Percentiles rank a stretch among this genome's conserved stretches.
phyloP scores from a whole-genome alignment of 1,139 yeast genomes.

The Taphrina pruni region DNA sequence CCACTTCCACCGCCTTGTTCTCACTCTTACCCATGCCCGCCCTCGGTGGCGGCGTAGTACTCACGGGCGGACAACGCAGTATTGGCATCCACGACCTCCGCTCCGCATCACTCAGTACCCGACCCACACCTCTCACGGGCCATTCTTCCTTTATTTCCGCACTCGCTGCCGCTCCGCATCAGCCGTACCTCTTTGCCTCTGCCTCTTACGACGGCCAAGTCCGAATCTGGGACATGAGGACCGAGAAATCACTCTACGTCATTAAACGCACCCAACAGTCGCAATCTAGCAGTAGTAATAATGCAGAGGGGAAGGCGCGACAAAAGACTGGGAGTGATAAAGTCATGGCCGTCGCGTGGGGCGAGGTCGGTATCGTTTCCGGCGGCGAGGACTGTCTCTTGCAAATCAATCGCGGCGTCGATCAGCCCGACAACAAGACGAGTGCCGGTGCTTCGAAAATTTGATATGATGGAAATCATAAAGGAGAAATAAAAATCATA shows the following conservation, averaged over 20 bases:
- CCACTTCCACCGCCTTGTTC: constrained; percentile 84
- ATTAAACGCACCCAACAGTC: constrained; percentile 60
- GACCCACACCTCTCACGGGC: constrained; percentile 70
- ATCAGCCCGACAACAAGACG: constrained; percentile 36
- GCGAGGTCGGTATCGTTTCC: constrained; percentile 78
- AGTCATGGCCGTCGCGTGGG: constrained; percentile 90
- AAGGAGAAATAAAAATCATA: too few species aligned
- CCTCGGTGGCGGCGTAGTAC: constrained; percentile 63
- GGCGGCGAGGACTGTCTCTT: constrained; percentile 94
- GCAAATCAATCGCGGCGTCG: constrained; percentile 65
- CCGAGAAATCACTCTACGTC: constrained; percentile 53
- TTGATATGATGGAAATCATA: background rate
- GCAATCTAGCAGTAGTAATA: constrained; percentile 44
- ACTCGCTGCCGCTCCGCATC: constrained; percentile 60
- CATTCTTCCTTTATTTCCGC: constrained; percentile 90
- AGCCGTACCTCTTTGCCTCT: constrained; percentile 81
- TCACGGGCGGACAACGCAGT: constrained; percentile 86
- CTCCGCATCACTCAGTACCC: constrained; percentile 73
- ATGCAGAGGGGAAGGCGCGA: too few species aligned
- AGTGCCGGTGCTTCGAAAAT: constrained; percentile 11
- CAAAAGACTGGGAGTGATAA: constrained; percentile 55
- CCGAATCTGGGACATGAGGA: constrained; percentile 90
- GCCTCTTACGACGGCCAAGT: constrained; percentile 96
- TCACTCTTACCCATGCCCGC: constrained; percentile 72
- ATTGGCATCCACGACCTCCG: constrained; percentile 90